Conservation (phyloP, 768 basidiomycete species). For the Serpula lacrymans region DNA sequence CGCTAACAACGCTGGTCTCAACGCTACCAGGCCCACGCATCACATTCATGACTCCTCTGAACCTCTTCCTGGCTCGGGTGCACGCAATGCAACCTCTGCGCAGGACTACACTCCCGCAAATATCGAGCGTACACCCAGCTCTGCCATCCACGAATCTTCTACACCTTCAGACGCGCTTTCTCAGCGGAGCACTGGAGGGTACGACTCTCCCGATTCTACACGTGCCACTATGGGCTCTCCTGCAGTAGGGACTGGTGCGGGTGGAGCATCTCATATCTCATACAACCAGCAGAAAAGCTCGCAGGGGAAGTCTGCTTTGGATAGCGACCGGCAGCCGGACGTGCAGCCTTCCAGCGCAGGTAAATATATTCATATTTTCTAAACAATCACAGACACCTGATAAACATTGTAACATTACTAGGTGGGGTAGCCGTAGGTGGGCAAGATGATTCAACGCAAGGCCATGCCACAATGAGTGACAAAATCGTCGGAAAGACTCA, state of each 20-base stretch:
- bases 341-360: no score
- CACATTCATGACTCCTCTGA: constrained; percentile 48
- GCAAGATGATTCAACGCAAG: constrained; percentile 29
- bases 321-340: no score
- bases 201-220: background rate
- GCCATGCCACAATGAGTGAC: constrained; percentile 44
- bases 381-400: no score
- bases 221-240: background rate
- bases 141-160: constrained; percentile 1
- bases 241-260: background rate
- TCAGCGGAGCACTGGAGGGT: constrained; percentile 13
- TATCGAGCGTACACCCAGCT: constrained; percentile 30
- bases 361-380: no score
- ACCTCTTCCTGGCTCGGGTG: constrained; percentile 42
- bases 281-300: constrained; percentile 16
- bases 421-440: constrained; percentile 37
- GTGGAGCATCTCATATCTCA: background rate
- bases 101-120: constrained; percentile 38
- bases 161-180: background rate
- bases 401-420: constrained; percentile 7
- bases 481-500: constrained; percentile 58
- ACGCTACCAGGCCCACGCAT: constrained; percentile 29
- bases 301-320: no score
- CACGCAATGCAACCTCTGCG: constrained; percentile 17
- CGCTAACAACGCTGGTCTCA: constrained; percentile 5